Conservation (phyloP, 495 filamentous ascomycete genomes). For the Lepraria neglecta region DNA sequence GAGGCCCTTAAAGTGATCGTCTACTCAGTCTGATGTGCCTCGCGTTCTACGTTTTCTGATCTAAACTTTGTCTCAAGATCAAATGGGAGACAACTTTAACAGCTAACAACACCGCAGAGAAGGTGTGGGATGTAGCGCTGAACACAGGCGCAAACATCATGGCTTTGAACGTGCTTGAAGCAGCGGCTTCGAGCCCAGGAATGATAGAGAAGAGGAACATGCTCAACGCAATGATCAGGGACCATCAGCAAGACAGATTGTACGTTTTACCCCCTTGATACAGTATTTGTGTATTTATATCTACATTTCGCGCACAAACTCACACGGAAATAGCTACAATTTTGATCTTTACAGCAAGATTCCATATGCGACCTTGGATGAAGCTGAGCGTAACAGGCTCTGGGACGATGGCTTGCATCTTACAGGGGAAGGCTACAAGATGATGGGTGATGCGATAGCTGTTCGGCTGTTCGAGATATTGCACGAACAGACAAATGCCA, state of each 20-base stretch:
- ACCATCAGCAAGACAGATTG: constrained; percentile 43
- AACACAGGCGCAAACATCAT: constrained; percentile 47
- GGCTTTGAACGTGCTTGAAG: constrained; percentile 55
- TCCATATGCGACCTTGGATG: constrained; percentile 44
- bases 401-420: constrained; percentile 62
- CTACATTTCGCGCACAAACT: background rate
- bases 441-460: constrained; percentile 51
- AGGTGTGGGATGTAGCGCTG: constrained; percentile 45
- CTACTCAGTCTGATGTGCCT: background rate
- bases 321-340: constrained; percentile 31
- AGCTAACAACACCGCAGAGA: constrained; percentile 30
- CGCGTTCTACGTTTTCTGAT: background rate
- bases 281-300: background rate
- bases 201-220: constrained; percentile 32
- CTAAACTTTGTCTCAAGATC: background rate
- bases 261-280: constrained; percentile 30
- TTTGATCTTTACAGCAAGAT: constrained; percentile 49
- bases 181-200: constrained; percentile 27
- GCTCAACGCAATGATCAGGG: constrained; percentile 50
- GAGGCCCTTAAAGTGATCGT: constrained; percentile 34
- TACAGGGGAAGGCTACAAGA: constrained; percentile 51
- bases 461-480: constrained; percentile 41
- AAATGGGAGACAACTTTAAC: background rate
- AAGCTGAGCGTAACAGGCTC: constrained; percentile 39
- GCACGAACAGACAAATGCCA: background rate